A percentile compares a stretch with the other conserved stretches of the same genome.
These are phyloP conservation scores for Simplicillium aogashimaense DNA, from an alignment of 2,329 filamentous ascomycete genomes.

Conservation along the genomic window DNA sequence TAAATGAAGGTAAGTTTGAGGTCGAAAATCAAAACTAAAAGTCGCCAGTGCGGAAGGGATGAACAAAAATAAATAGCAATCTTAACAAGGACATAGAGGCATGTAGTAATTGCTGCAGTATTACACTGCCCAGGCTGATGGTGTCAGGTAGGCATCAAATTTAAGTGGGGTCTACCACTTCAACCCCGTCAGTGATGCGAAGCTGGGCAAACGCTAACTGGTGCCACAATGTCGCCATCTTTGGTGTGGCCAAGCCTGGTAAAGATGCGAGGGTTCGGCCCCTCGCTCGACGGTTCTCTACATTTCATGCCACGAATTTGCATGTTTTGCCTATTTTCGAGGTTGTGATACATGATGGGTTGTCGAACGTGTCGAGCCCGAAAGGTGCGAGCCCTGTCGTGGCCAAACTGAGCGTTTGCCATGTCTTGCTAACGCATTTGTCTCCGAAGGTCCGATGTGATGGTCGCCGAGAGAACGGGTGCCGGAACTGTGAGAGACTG, in stretches of 20 bases:
- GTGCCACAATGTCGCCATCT: not conserved
- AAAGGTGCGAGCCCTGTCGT: constrained; percentile 17
- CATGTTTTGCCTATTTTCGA: not conserved
- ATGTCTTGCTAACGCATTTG: not conserved
- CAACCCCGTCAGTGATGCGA: no score
- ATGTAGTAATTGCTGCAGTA: not conserved
- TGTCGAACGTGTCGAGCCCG: constrained; percentile 29
- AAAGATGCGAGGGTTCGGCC: not conserved
- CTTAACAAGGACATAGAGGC: no score
- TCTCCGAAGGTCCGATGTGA: constrained; percentile 28
- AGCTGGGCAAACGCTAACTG: no score
- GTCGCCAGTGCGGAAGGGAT: not conserved
- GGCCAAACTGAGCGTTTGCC: constrained; percentile 2
- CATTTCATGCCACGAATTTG: not conserved
- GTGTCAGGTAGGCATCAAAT: no score
- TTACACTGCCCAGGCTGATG: not conserved
- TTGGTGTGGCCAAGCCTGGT: not conserved
- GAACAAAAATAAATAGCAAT: not conserved
- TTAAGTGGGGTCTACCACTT: no score
- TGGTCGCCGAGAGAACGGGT: constrained; percentile 26
- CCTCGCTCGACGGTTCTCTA: not conserved
- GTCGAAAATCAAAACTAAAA: not conserved
- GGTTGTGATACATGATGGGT: constrained; percentile 18
- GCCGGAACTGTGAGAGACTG: constrained; percentile 31
- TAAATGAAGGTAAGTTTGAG: no score